Evolutionary conservation across 495 filamentous ascomycete genomes (phyloP), one percentile per base, ranked within the genome.

Genomic region (Friedmanniomyces simplex): DNA sequence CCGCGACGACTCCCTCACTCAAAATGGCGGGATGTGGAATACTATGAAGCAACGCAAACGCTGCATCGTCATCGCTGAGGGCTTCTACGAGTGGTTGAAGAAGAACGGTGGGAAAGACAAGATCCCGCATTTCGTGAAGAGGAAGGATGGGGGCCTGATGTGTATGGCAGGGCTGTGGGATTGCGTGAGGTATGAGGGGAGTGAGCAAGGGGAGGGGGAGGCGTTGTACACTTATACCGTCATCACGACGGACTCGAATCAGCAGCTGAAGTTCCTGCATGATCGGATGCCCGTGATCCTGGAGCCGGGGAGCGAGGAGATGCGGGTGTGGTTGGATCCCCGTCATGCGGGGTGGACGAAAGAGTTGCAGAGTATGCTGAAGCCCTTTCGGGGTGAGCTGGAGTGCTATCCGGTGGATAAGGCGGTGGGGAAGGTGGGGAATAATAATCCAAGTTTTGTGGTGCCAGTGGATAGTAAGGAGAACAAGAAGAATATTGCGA

Each of bases 41-140:
- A 79, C 76, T 14, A 95, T 97, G 86, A 96, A 95, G 69, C 77
- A 82, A 49, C 80, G 75, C 63, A 95, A 96, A 68, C 77, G 93
- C 24, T 98, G 93, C 66, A 74, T 96, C 42, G 82, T 98, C 1
- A 62, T 91, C 2, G 88, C 85, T 14, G 83, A 96, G 70, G 93
- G 93, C 1, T 98, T 96, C 71, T 98, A 91, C 69, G 93, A 98
- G 69, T 98, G 93, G 93, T 70, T 93, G 52, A 89, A 93, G 69
- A 88, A 88, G 64, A 79, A 82, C 26, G 82, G 81, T 0, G 77
- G 82, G 0, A 91, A 88, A 63, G 83, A 88, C 59, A 88, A 84
- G 70, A 72, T 90, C 0, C 93, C 93, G 39, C 82, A 96, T 69
- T 97, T 78, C 66, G 76, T 87, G 11, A 87, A 83, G 65, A 74